Conservation (phyloP, 306 rosid genomes). For the Quercus dentata region DNA sequence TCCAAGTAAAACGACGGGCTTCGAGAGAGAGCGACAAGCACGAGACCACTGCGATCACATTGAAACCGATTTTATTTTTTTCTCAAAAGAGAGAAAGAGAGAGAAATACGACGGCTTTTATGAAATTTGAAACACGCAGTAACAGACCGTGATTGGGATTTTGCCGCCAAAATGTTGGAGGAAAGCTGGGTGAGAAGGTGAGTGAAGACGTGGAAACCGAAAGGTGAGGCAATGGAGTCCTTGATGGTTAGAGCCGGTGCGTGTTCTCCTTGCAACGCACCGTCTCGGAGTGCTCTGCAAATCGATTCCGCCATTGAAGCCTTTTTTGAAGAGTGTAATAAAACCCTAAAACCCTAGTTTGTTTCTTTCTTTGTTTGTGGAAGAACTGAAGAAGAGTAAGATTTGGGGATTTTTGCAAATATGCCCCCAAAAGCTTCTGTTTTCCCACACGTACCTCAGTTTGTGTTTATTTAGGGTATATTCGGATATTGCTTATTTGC, state of each 20-base stretch:
- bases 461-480: too few relatives aligned
- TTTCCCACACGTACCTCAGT: background rate
- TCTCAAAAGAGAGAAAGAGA: background rate
- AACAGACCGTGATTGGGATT: constrained; percentile 76
- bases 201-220: constrained; percentile 54
- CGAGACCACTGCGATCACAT: constrained; percentile 45
- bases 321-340: background rate
- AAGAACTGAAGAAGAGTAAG: background rate
- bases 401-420: background rate
- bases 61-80: background rate
- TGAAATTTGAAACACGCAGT: background rate
- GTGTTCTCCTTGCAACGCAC: constrained; percentile 81
- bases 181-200: constrained; percentile 64
- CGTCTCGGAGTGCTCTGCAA: constrained; percentile 69
- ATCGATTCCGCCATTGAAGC: constrained; percentile 70
- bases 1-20: constrained; percentile 63
- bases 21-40: constrained; percentile 65
- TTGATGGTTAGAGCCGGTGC: constrained; percentile 77
- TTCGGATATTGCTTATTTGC: too few relatives aligned
- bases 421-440: background rate
- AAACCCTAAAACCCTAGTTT: background rate
- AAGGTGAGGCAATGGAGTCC: constrained; percentile 65
- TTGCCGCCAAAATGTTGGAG: constrained; percentile 47
- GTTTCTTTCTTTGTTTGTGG: too few relatives aligned
- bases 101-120: background rate